phyloP scores from a whole-genome alignment of 2,329 filamentous ascomycete genomes.

The Cladosporium sp. region DNA sequence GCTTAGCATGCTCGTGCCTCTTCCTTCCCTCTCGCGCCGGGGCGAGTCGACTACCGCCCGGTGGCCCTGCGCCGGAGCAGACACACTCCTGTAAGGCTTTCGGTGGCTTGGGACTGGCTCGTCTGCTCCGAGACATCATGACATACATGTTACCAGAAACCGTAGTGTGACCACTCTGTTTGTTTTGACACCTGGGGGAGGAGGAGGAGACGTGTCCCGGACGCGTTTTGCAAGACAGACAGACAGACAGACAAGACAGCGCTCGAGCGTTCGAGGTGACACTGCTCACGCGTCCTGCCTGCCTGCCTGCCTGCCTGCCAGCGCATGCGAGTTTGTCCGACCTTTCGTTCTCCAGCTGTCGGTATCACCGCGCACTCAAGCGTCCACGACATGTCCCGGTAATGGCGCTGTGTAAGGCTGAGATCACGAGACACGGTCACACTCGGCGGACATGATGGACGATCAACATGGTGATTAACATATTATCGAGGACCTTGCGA shows the following conservation, averaged over 20 bases:
- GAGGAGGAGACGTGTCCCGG: background rate
- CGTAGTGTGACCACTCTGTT: background rate
- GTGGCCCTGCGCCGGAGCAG: background rate
- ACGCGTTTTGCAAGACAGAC: background rate
- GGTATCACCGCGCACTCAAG: background rate
- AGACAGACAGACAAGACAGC: background rate
- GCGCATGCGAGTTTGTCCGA: slow-evolving; percentile 8
- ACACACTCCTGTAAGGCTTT: background rate
- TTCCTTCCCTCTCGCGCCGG: slow-evolving; percentile 11
- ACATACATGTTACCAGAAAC: slow-evolving; percentile 3
- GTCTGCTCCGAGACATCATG: slow-evolving; percentile 11
- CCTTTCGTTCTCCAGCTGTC: background rate
- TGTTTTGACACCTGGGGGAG: background rate
- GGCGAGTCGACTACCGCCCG: slow-evolving; percentile 6
- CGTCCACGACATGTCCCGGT: background rate
- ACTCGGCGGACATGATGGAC: background rate
- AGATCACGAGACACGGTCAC: background rate
- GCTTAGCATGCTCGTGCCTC: background rate
- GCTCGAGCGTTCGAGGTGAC: background rate
- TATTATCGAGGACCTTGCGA: background rate
- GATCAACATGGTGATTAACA: background rate
- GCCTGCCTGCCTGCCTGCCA: slow-evolving; percentile 2
- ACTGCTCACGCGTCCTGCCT: background rate
- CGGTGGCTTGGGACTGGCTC: background rate
- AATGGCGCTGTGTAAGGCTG: background rate